phyloP scores from a whole-genome alignment of 192 early-diverging fungal species.

The Lobosporangium transversale region DNA sequence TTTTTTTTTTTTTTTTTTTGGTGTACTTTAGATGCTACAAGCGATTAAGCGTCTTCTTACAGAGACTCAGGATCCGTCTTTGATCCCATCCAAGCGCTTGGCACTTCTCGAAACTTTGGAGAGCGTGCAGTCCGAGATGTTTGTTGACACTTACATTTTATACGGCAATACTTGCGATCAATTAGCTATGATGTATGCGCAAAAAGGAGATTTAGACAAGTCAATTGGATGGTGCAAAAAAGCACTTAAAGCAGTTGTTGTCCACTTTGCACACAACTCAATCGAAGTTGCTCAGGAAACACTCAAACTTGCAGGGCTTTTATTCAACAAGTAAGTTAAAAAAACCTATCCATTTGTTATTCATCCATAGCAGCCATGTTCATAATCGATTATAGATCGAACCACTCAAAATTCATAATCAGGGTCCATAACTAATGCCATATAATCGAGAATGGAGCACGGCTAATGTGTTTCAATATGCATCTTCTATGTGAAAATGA shows the following conservation, averaged over 20 bases:
- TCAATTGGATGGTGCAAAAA: conserved; percentile 47
- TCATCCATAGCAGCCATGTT: background rate
- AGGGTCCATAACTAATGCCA: no score
- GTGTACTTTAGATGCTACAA: conserved; percentile 16
- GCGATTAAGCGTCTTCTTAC: conserved; percentile 22
- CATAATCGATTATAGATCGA: background rate
- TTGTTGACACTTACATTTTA: conserved; percentile 30
- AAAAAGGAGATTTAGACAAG: conserved; percentile 23
- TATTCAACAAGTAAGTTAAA: conserved; percentile 45
- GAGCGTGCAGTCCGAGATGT: conserved; percentile 19
- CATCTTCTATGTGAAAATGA: no score
- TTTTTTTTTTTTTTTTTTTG: background rate
- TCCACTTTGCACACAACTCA: conserved; percentile 47
- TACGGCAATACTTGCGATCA: conserved; percentile 50
- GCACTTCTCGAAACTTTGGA: conserved; percentile 27
- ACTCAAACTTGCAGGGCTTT: conserved; percentile 42
- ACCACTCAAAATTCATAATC: no score
- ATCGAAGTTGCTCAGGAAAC: conserved; percentile 51
- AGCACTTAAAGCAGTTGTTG: conserved; percentile 39
- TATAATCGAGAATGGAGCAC: no score
- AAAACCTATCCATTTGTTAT: background rate
- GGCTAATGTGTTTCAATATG: no score
- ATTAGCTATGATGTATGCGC: conserved; percentile 33
- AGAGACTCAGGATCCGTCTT: conserved; percentile 20
- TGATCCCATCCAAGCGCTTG: conserved; percentile 7